Percentiles rank a stretch among this genome's conserved stretches.
phyloP scores from a whole-genome alignment of 2,329 filamentous ascomycete species.

The Fusarium keratoplasticum region DNA sequence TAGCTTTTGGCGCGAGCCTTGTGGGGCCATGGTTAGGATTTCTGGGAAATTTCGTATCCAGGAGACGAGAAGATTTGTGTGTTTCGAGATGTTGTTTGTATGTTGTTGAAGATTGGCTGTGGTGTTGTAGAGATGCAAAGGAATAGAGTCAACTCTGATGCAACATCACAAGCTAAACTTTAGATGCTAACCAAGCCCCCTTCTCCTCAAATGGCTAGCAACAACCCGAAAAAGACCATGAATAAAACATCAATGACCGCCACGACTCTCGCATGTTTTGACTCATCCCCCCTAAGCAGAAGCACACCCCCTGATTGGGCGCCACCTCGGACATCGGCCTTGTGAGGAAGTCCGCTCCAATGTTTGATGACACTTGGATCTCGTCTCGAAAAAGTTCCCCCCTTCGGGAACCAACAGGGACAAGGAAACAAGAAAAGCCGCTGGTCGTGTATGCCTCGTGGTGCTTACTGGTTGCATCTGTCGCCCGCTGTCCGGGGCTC shows the following conservation, averaged over 20 bases:
- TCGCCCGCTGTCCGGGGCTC: slow-evolving; percentile 6
- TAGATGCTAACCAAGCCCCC: background rate
- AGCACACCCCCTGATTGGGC: slow-evolving; percentile 16
- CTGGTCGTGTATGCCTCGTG: slow-evolving; percentile 22
- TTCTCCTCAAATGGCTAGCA: background rate
- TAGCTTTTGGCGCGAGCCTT: slow-evolving; percentile 13
- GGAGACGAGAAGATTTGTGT: background rate
- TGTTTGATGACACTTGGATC: slow-evolving; percentile 15
- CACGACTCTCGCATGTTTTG: background rate
- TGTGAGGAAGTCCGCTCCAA: slow-evolving; percentile 39
- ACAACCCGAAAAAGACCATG: background rate
- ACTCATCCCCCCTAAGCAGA: background rate
- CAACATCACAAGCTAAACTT: background rate
- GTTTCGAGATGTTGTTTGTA: background rate
- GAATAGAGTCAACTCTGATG: background rate
- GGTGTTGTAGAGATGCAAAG: background rate
- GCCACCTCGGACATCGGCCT: slow-evolving; percentile 48
- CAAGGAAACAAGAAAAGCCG: slow-evolving; percentile 3
- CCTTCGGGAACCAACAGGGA: slow-evolving; percentile 2
- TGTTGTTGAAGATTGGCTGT: background rate
- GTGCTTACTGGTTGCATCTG: slow-evolving; percentile 15
- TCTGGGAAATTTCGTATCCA: background rate
- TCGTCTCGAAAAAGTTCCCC: background rate
- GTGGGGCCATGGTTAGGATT: background rate
- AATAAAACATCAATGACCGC: slow-evolving; percentile 29